These are phyloP conservation scores for Mucor circinelloides DNA, from an alignment of 371 early-diverging fungal genomes.

Conservation along the genomic window DNA sequence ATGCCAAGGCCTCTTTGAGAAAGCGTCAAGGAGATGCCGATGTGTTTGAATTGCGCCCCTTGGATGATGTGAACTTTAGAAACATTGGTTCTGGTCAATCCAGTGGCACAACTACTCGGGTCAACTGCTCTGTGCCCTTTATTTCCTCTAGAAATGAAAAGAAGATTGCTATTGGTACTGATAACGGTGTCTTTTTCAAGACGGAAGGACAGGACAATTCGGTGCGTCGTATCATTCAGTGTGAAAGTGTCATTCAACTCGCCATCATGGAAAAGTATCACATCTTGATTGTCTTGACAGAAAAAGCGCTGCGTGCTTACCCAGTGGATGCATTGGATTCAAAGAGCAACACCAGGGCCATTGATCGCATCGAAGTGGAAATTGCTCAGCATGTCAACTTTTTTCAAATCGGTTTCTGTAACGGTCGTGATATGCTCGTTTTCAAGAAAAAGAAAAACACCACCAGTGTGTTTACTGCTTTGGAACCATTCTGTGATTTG, in stretches of 20 bases:
- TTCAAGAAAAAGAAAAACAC: constrained; percentile 58
- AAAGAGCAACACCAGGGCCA: constrained; percentile 38
- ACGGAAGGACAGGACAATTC: constrained; percentile 29
- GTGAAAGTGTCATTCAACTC: constrained; percentile 47
- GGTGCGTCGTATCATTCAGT: constrained; percentile 39
- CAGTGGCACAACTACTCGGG: constrained; percentile 42
- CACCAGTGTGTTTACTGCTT: constrained; percentile 43
- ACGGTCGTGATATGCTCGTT: constrained; percentile 62
- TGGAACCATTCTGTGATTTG: constrained; percentile 47
- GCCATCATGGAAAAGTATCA: constrained; percentile 52
- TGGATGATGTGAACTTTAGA: constrained; percentile 48
- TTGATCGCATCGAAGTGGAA: constrained; percentile 52
- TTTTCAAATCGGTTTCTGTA: constrained; percentile 76
- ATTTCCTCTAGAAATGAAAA: constrained; percentile 40
- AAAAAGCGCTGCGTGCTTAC: constrained; percentile 64
- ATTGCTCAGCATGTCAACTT: constrained; percentile 73
- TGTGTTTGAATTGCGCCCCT: constrained; percentile 66
- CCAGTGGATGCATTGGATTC: constrained; percentile 61
- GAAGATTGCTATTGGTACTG: constrained; percentile 82
- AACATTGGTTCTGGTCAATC: constrained; percentile 23
- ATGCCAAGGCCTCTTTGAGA: constrained; percentile 62
- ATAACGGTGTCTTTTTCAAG: constrained; percentile 75
- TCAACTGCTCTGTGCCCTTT: constrained; percentile 76
- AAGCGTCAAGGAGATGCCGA: constrained; percentile 53
- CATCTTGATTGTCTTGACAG: constrained; percentile 49